phyloP scores from a whole-genome alignment of 83 land plant genomes.

The Diphasiastrum complanatum region DNA sequence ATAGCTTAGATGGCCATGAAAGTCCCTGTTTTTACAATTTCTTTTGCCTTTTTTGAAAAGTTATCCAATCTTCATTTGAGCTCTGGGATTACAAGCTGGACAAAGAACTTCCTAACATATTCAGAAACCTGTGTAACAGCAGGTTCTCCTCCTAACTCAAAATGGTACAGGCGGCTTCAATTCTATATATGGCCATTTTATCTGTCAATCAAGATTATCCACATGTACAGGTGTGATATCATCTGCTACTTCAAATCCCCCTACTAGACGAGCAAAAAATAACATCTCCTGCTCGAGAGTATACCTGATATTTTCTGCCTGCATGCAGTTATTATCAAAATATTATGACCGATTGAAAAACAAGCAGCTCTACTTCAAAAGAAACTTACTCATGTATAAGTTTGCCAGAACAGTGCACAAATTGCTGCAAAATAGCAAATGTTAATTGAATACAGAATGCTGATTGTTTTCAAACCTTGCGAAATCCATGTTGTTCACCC shows the following conservation, averaged over 20 bases:
- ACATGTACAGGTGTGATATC: conserved; percentile 63
- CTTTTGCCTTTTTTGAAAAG: no score
- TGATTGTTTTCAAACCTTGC: conserved; percentile 54
- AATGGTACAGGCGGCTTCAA: no score
- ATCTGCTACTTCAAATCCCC: conserved; percentile 68
- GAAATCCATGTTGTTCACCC: conserved; percentile 94
- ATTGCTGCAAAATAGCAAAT: neutral
- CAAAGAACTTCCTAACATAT: no score
- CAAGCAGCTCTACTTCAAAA: neutral
- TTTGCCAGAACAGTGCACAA: neutral
- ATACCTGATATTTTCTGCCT: conserved; percentile 88
- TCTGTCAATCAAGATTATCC: conserved; percentile 72
- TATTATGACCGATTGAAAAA: neutral
- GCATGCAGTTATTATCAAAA: no score
- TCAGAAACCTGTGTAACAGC: no score
- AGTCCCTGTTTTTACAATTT: no score
- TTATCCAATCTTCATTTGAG: no score
- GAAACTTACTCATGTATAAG: neutral
- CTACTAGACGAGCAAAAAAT: conserved; percentile 75
- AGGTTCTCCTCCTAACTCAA: no score
- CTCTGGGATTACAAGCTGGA: no score
- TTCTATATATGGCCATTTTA: no score
- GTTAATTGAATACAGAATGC: neutral
- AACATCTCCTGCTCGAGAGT: conserved; percentile 89
- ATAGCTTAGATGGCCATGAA: no score